Evolutionary conservation across 2,329 filamentous ascomycete species (phyloP).

Genomic region (Arthrobotrys entomopaga): DNA sequence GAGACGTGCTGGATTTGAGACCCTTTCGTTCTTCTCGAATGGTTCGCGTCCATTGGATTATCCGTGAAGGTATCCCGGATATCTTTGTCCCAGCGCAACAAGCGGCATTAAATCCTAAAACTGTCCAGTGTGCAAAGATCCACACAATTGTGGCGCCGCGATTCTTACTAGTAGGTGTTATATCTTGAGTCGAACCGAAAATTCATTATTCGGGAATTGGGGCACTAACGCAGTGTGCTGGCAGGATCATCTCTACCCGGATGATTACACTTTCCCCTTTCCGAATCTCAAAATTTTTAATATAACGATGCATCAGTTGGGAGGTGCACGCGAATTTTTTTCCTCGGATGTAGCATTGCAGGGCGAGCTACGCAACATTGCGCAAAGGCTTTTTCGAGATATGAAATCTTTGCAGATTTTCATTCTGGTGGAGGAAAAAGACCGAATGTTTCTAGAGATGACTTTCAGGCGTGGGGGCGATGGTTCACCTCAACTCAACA

Average conservation of each 20-base stretch:
- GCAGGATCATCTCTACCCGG: conserved; percentile 15
- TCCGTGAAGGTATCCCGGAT: conserved; percentile 3
- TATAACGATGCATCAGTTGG: background rate
- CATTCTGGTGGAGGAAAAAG: conserved; percentile 3
- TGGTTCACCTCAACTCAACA: background rate
- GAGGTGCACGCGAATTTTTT: background rate
- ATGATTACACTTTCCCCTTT: background rate
- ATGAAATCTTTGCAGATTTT: background rate
- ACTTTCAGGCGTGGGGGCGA: background rate
- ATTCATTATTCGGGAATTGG: no score
- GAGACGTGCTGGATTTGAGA: conserved; percentile 2
- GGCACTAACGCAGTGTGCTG: background rate
- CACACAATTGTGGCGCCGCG: conserved; percentile 7
- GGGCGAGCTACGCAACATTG: background rate
- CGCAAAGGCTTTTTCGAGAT: conserved; percentile 5
- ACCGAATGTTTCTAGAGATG: conserved; percentile 10
- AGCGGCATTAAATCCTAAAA: background rate
- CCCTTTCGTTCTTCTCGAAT: conserved; percentile 11
- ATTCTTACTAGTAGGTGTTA: conserved; percentile 18
- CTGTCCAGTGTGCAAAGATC: conserved; percentile 3
- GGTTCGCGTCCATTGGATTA: conserved; percentile 18
- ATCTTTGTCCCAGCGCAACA: conserved; percentile 11
- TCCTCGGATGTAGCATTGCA: background rate
- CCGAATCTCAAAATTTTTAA: background rate
- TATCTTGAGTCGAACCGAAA: no score